Base-by-base conservation (phyloP, 2,329 filamentous ascomycete species). In the Coniochaeta prunicola region DNA sequence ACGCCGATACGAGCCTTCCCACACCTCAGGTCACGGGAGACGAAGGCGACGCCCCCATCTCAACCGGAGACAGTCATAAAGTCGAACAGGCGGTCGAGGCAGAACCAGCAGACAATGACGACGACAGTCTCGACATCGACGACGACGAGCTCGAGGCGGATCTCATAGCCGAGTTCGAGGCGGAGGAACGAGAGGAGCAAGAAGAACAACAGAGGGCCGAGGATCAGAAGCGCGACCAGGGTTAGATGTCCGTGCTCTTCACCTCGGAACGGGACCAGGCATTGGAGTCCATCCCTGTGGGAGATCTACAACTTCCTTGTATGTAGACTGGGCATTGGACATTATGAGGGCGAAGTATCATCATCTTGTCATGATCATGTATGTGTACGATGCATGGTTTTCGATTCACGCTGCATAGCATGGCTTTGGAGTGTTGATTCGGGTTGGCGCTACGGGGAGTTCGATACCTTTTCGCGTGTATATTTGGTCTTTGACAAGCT, bases 131-230 rank as follows among this genome's bases (percentile, higher is more conserved):
- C n/a, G 77, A 77, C 45, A 72, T 76, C 56, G 77, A 79, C 50
- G 80, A 82, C 10, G 80, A 81, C 58, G 78, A 86, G 64, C 71
- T 87, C 56, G 86, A 87, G 69, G 81, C 83, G 38, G 85, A 87
- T 65, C 76, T 89, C 68, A 74, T 85, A 66, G 84, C 83, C 1
- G 85, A 83, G 63, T 74, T 86, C 63, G 82, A 85, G 64, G 70
- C 70, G 3, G 71, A 73, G 55, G 74, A 68, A 48, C 62, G 62
- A 28, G 65, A 62, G 58, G 56, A 57, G 50, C 60, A 59, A 53
- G 61, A 61, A 50, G 2, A 58, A 21, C 15, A 58, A 56, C 21
- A 50, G 53, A 15, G 57, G 33, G 50, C 58, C 60, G 58, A 63
- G 54, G 50, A 17, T 34, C 42, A 36, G 58, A 13, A 45, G 26